Percentiles rank a stretch among this genome's conserved stretches.
Conservation (phyloP, 768 basidiomycete genomes). For the Candolleomyces eurysporus region DNA sequence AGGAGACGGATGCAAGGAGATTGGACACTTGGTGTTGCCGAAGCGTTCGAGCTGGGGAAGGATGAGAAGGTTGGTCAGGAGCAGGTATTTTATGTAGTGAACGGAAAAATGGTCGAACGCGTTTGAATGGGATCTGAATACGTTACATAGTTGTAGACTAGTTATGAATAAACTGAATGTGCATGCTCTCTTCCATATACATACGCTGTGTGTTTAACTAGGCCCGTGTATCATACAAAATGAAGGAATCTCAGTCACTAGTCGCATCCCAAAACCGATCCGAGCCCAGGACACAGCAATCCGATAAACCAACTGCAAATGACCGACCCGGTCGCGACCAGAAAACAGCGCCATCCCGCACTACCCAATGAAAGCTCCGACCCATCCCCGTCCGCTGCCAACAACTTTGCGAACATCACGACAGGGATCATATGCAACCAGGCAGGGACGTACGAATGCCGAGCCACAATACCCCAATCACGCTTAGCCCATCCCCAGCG, state of each 20-base stretch:
- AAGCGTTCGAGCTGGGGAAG: neutral
- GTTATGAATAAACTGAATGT: too few species aligned
- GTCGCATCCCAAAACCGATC: too few species aligned
- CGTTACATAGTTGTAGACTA: too few species aligned
- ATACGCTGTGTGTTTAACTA: neutral
- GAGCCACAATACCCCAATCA: constrained; percentile 17
- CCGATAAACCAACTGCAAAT: too few species aligned
- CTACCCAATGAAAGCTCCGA: neutral
- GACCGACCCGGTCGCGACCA: neutral
- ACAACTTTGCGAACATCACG: neutral
- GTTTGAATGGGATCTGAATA: too few species aligned
- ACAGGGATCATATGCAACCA: constrained; percentile 21
- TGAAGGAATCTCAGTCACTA: too few species aligned
- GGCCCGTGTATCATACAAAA: too few species aligned
- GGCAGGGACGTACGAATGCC: constrained; percentile 16
- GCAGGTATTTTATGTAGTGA: neutral
- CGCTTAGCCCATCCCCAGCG: constrained; percentile 9
- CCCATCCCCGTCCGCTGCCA: neutral
- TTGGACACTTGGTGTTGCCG: neutral
- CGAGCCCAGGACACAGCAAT: too few species aligned
- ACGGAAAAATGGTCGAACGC: neutral
- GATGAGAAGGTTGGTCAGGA: neutral
- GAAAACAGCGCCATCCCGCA: constrained; percentile 1
- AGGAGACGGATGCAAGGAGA: neutral
- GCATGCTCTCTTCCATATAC: too few species aligned